phyloP scores from a whole-genome alignment of 768 basidiomycete species.

The Phaeotremella skinneri region DNA sequence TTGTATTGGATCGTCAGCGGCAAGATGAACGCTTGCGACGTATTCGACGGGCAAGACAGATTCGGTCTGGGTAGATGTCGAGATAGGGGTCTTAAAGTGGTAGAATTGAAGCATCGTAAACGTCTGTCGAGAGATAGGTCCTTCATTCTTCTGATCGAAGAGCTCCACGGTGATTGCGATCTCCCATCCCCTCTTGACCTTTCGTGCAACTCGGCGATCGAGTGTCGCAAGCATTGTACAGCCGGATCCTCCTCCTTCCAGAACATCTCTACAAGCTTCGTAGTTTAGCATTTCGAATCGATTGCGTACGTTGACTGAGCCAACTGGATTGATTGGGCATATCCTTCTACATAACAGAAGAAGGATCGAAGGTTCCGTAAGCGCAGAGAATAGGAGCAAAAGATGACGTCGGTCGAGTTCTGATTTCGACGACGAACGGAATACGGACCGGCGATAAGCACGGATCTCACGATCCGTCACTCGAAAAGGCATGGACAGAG shows the following conservation, averaged over 20 bases:
- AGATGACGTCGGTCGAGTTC: neutral
- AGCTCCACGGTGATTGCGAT: conserved; percentile 15
- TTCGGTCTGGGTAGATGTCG: neutral
- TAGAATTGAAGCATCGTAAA: conserved; percentile 18
- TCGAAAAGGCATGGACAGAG: neutral
- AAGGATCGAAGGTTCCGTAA: conserved; percentile 21
- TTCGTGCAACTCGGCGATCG: neutral
- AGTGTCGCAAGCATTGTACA: neutral
- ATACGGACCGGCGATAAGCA: neutral
- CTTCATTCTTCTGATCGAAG: neutral
- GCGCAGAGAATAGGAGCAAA: conserved; percentile 19
- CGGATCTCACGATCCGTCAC: neutral
- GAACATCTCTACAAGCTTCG: neutral
- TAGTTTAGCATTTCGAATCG: conserved; percentile 11
- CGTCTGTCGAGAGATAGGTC: conserved; percentile 14
- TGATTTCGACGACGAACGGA: too few species aligned
- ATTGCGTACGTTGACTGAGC: conserved; percentile 31
- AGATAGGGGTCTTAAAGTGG: conserved; percentile 8
- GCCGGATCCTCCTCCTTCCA: neutral
- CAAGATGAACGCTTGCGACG: conserved; percentile 1
- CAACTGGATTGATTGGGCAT: conserved; percentile 26
- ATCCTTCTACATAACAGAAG: conserved; percentile 15
- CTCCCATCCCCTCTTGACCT: conserved; percentile 26
- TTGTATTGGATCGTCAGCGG: conserved; percentile 9
- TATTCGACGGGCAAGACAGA: conserved; percentile 1